Percentiles rank a stretch among this genome's conserved stretches.
These are phyloP conservation scores for Mallotus nudiflorus DNA, from an alignment of 345 rosid species.

Conservation along the genomic window DNA sequence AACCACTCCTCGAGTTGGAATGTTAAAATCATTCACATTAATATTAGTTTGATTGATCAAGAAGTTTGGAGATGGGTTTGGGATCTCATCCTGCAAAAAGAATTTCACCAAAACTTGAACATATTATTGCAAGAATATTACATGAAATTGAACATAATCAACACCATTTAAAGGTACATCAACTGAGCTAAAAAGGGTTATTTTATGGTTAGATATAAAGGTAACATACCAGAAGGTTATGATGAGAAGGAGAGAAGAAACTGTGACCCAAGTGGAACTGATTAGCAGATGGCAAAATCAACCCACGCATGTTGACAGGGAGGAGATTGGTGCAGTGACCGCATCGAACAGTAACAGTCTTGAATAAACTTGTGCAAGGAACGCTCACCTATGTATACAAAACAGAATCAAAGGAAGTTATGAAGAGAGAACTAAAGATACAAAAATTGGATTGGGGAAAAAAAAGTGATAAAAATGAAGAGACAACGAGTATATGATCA, in stretches of 20 bases:
- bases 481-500: background rate
- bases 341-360: conserved; percentile 93
- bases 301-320: conserved; percentile 77
- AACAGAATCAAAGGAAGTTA: background rate
- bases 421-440: background rate
- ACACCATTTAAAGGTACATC: no score
- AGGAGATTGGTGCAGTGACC: conserved; percentile 96
- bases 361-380: conserved; percentile 93
- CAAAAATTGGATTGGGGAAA: background rate
- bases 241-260: conserved; percentile 59
- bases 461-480: background rate
- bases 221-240: conserved; percentile 63
- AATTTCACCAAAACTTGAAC: background rate
- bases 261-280: conserved; percentile 71
- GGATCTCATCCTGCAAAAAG: conserved; percentile 70
- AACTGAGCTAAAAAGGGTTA: background rate
- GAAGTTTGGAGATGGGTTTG: conserved; percentile 39
- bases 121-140: background rate
- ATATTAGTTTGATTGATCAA: conserved; percentile 21
- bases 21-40: conserved; percentile 37
- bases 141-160: background rate
- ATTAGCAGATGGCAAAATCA: conserved; percentile 64
- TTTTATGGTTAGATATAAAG: background rate
- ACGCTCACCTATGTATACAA: conserved; percentile 68
- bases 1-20: conserved; percentile 55